Conservation (phyloP, 2,329 filamentous ascomycete genomes). For the Aspergillus pseudoviridinutans region DNA sequence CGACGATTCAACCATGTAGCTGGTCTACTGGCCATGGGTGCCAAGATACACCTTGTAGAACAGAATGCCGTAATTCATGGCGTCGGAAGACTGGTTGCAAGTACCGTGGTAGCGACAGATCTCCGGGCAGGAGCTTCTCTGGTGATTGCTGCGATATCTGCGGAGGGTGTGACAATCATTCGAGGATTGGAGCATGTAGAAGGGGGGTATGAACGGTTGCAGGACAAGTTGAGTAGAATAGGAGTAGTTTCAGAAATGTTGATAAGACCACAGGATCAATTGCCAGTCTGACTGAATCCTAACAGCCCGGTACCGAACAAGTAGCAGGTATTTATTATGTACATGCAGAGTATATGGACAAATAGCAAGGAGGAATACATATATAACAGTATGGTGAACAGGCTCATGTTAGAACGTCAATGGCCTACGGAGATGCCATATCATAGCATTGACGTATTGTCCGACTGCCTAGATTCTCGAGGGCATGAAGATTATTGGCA, state of each 20-base stretch:
- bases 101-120: not conserved
- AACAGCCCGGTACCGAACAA: not conserved
- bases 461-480: not conserved
- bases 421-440: not conserved
- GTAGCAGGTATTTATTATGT: not conserved
- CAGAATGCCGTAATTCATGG: not conserved
- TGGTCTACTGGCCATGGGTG: no score
- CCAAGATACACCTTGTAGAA: not conserved
- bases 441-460: not conserved
- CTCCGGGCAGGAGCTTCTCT: not conserved
- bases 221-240: not conserved
- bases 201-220: not conserved
- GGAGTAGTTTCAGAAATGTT: not conserved
- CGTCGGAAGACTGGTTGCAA: not conserved
- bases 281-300: not conserved
- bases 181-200: not conserved
- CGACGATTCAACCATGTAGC: not conserved
- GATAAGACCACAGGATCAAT: not conserved
- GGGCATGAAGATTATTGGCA: not conserved
- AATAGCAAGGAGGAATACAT: no score
- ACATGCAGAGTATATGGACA: not conserved
- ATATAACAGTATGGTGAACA: no score
- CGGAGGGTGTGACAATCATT: not conserved
- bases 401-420: no score
- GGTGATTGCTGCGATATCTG: not conserved